Percentiles rank a stretch among this genome's conserved stretches.
Evolutionary conservation across 495 filamentous ascomycete genomes (phyloP).

Genomic region (Astrothelium subdiscretum): DNA sequence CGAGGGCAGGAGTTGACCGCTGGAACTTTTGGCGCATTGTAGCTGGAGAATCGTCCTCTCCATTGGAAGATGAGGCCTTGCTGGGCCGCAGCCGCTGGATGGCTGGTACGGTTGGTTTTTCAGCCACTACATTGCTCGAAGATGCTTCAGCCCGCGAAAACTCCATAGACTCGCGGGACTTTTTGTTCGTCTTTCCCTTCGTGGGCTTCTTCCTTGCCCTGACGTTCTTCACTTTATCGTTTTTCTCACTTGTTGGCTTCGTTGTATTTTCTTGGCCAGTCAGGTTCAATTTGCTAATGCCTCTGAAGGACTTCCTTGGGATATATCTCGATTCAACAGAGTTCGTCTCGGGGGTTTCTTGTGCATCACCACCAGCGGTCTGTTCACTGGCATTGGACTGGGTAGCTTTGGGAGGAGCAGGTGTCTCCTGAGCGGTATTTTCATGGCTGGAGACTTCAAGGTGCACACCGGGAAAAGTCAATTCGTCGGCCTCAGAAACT

Average conservation of each 20-base stretch:
- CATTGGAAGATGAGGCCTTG: not conserved
- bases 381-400: not conserved
- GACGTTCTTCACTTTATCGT: not conserved
- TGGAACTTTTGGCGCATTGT: not conserved
- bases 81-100: not conserved
- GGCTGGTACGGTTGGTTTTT: not conserved
- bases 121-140: not conserved
- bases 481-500: not conserved
- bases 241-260: not conserved
- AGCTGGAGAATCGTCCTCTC: not conserved
- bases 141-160: not conserved
- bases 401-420: not conserved
- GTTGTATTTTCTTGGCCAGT: not conserved
- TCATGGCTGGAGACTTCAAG: not conserved
- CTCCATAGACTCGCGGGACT: not conserved
- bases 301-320: not conserved
- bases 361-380: not conserved
- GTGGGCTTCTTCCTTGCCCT: not conserved
- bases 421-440: not conserved
- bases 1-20: not conserved
- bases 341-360: not conserved
- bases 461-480: not conserved
- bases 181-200: not conserved
- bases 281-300: not conserved
- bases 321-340: not conserved